A percentile compares a stretch with the other conserved stretches of the same genome.
phyloP scores from a whole-genome alignment of 2,329 filamentous ascomycete species.

The Penicillium sp. region DNA sequence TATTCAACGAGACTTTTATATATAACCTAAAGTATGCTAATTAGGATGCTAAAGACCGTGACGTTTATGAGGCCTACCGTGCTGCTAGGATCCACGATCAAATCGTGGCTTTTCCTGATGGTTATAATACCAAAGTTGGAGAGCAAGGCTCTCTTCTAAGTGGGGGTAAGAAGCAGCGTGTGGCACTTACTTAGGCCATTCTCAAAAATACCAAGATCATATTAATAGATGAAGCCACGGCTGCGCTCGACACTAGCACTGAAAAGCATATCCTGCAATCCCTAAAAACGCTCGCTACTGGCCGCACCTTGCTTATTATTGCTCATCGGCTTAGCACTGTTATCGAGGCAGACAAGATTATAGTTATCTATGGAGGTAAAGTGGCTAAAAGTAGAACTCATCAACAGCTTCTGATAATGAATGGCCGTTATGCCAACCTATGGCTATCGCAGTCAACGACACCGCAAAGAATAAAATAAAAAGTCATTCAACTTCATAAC shows the following conservation, averaged over 20 bases:
- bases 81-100: slow-evolving; percentile 94
- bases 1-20: slow-evolving; percentile 94
- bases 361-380: slow-evolving; percentile 73
- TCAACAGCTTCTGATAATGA: slow-evolving; percentile 68
- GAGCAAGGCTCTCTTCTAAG: slow-evolving; percentile 84
- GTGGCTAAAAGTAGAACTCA: slow-evolving; percentile 79
- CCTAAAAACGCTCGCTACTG: slow-evolving; percentile 74
- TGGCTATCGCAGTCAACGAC: too few relatives aligned
- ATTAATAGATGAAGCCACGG: slow-evolving; percentile 89
- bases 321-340: slow-evolving; percentile 86
- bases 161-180: slow-evolving; percentile 89
- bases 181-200: slow-evolving; percentile 89
- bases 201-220: slow-evolving; percentile 90
- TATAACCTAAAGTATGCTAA: slow-evolving; percentile 92
- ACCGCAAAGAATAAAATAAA: too few relatives aligned
- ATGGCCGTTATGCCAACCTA: slow-evolving; percentile 76
- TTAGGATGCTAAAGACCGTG: slow-evolving; percentile 72
- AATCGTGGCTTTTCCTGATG: slow-evolving; percentile 83
- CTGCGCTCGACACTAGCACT: slow-evolving; percentile 85
- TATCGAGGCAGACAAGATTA: slow-evolving; percentile 79
- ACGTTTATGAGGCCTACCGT: slow-evolving; percentile 76
- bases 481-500: too few relatives aligned
- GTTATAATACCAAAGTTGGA: slow-evolving; percentile 85
- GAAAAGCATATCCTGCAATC: slow-evolving; percentile 91
- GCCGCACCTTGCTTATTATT: slow-evolving; percentile 91